phyloP scores from a whole-genome alignment of 106 monocot species.

The Platanthera guangdongensis region DNA sequence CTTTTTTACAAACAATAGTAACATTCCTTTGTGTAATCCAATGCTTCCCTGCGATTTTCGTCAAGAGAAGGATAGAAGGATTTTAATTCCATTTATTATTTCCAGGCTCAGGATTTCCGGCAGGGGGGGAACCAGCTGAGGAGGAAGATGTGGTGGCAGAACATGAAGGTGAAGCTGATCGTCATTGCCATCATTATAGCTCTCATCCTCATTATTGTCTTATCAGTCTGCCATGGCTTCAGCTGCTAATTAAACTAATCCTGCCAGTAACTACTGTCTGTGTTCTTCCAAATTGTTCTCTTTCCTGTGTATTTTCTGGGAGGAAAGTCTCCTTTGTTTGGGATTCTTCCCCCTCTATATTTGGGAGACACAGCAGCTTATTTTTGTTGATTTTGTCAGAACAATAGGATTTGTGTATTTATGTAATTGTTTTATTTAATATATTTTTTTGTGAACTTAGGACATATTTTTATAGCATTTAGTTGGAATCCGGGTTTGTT shows the following conservation, averaged over 20 bases:
- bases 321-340: not conserved
- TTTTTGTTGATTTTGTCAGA: not conserved
- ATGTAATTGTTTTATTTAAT: not conserved
- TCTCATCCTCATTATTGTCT: constrained; percentile 21
- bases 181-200: constrained; percentile 15
- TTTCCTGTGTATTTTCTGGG: not conserved
- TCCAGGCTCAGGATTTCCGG: constrained; percentile 22
- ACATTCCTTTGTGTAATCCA: too few relatives aligned
- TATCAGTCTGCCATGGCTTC: constrained; percentile 28
- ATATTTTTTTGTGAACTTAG: not conserved
- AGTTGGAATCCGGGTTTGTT: too few relatives aligned
- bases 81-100: not conserved
- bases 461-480: not conserved
- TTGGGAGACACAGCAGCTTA: not conserved
- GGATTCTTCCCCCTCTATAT: not conserved
- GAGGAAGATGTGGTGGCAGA: constrained; percentile 23
- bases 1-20: too few relatives aligned
- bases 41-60: too few relatives aligned
- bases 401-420: not conserved
- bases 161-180: constrained; percentile 25
- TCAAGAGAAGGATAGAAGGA: too few relatives aligned
- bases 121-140: constrained; percentile 15
- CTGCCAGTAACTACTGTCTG: not conserved
- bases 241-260: not conserved
- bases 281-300: not conserved